phyloP scores from a whole-genome alignment of 768 basidiomycete genomes.

The Psilocybe subaeruginosa region DNA sequence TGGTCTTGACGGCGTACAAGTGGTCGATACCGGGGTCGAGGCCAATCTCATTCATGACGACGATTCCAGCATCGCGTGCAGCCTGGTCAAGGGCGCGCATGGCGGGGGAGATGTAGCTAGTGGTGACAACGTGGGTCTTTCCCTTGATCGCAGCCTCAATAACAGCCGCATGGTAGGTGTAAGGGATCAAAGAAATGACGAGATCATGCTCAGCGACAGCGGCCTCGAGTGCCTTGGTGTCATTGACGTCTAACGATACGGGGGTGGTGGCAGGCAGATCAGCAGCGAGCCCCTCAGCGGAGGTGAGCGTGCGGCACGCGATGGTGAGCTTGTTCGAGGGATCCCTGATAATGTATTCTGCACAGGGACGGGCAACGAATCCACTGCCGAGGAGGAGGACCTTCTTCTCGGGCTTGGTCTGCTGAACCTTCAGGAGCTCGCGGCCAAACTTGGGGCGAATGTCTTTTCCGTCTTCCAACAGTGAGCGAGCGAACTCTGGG shows the following conservation, averaged over 20 bases:
- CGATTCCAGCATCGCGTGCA: slow-evolving; percentile 85
- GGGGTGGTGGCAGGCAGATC: slow-evolving; percentile 73
- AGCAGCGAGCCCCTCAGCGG: slow-evolving; percentile 69
- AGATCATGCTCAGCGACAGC: slow-evolving; percentile 87
- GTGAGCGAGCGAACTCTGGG: slow-evolving; percentile 86
- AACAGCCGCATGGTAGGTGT: slow-evolving; percentile 86
- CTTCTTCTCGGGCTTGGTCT: slow-evolving; percentile 55
- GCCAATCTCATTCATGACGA: slow-evolving; percentile 97
- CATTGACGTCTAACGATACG: slow-evolving; percentile 80
- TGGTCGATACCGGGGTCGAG: slow-evolving; percentile 96
- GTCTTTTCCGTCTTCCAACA: slow-evolving; percentile 74
- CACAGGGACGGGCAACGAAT: slow-evolving; percentile 95
- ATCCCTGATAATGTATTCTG: slow-evolving; percentile 87
- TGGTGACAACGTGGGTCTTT: slow-evolving; percentile 94
- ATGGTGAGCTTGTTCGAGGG: slow-evolving; percentile 85
- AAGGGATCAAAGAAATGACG: slow-evolving; percentile 96
- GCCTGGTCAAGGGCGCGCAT: slow-evolving; percentile 86
- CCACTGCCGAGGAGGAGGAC: slow-evolving; percentile 93
- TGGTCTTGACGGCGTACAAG: slow-evolving; percentile 91
- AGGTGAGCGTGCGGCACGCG: slow-evolving; percentile 86
- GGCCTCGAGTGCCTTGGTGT: slow-evolving; percentile 72
- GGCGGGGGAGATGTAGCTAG: slow-evolving; percentile 90
- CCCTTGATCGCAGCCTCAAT: slow-evolving; percentile 90
- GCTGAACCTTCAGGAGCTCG: slow-evolving; percentile 45
- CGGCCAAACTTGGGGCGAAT: slow-evolving; percentile 78